These are phyloP conservation scores for Scedosporium apiospermum DNA, from an alignment of 2,329 filamentous ascomycete species.

Conservation along the genomic window DNA sequence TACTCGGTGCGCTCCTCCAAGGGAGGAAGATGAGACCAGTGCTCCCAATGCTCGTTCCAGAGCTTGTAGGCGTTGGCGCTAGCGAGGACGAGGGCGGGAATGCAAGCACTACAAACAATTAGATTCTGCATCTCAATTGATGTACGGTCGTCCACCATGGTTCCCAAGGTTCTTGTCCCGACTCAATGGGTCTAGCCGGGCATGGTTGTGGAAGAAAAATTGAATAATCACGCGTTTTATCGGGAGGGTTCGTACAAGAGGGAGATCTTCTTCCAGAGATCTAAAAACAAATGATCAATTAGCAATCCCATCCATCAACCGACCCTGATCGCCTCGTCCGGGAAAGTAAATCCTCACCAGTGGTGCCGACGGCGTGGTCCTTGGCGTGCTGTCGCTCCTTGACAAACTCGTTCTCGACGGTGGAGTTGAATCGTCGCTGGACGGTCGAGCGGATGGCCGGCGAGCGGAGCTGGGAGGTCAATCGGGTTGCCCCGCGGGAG, in stretches of 20 bases:
- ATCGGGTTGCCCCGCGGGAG: conserved; percentile 53
- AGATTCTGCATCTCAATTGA: conserved; percentile 3
- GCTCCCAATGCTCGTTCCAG: conserved; percentile 96
- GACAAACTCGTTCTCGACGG: conserved; percentile 84
- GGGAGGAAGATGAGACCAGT: conserved; percentile 77
- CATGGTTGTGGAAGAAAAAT: neutral
- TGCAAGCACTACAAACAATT: conserved; percentile 50
- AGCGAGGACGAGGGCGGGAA: conserved; percentile 64
- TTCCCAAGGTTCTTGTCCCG: neutral
- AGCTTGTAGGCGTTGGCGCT: conserved; percentile 78
- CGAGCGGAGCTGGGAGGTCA: conserved; percentile 48
- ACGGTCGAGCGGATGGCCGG: conserved; percentile 22
- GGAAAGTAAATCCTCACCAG: conserved; percentile 54
- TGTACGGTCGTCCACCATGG: neutral
- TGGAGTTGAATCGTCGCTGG: conserved; percentile 65
- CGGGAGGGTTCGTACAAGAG: conserved; percentile 63
- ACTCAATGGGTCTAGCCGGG: neutral
- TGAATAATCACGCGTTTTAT: neutral
- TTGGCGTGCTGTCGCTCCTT: conserved; percentile 84
- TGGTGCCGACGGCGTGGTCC: conserved; percentile 76
- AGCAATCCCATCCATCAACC: conserved; percentile 12
- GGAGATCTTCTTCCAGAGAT: conserved; percentile 91
- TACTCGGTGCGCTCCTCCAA: conserved; percentile 90
- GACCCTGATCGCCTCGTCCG: neutral
- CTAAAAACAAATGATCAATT: conserved; percentile 33